Base-by-base conservation (phyloP, 2,329 filamentous ascomycete genomes). In the Mycosphaerella arachidis region DNA sequence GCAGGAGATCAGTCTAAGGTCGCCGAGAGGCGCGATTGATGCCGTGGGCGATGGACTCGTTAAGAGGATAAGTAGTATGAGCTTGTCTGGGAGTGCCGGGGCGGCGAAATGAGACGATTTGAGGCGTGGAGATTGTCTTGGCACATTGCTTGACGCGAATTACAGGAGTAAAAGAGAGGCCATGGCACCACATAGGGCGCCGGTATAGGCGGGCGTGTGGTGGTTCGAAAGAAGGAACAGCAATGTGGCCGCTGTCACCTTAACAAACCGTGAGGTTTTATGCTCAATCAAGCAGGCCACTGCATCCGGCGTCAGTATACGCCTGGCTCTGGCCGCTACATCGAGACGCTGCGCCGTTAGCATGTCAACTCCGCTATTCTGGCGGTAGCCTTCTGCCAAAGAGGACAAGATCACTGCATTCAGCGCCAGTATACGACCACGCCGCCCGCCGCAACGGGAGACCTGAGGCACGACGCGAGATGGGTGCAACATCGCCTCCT, bases 21-120 rank as follows among this genome's bases (percentile, higher is more conserved):
- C 89, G 35, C 94, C 94, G 0, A 85, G 92, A 60, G 93, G 92
- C 0, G 93, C 93, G 0, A 92, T 97, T 2, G 93, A 97, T 75
- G 92, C 92, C 0, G 92, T 97, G 0, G 93, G 93, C 0, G 93
- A 88, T 74, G 93, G 92, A 66, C 86, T 97, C 55, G 91, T 96
- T 20, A 89, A 89, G 62, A 83, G 92, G 31, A 94, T 97, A 68
- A 91, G 91, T 6, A 89, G 62, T 46, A 53, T 51, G 3, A 33
- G 24, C 33, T 3, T 53, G 2, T 13, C 40, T 7, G 46, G 46
- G 20, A 20, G 6, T 27, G 18, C 12, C 7, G 16, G 13, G 10
- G 46, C 18, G 13, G 20, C 24, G 18, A 30, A 29, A 29, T 50
- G 18, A 50, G 20, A 20, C 7, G 46, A 48, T 9, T 24, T n/a